These are phyloP conservation scores for Phytophthora pseudosyringae DNA, from an alignment of 352 stramenopile genomes.

Conservation along the genomic window DNA sequence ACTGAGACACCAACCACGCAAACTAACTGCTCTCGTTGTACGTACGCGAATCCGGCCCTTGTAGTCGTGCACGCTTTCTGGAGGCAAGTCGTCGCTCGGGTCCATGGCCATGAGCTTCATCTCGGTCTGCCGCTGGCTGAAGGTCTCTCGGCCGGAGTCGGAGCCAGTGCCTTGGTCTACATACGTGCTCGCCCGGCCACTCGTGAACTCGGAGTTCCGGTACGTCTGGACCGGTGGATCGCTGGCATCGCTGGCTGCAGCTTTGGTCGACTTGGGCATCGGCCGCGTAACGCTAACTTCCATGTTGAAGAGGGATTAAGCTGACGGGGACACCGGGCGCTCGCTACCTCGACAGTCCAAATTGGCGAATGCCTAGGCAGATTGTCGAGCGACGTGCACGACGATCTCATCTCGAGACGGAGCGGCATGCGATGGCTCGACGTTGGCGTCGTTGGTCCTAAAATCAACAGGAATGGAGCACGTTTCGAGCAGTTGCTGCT, in stretches of 20 bases:
- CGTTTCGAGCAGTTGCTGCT: slow-evolving; percentile 1
- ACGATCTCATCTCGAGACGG: background rate
- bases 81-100: slow-evolving; percentile 25
- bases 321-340: slow-evolving; percentile 7
- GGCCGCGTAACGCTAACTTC: slow-evolving; percentile 33
- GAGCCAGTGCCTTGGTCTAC: slow-evolving; percentile 18
- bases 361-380: slow-evolving; percentile 27
- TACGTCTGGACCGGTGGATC: slow-evolving; percentile 16
- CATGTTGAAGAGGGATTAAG: slow-evolving; percentile 21
- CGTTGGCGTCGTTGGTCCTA: background rate
- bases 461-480: background rate
- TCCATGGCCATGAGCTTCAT: slow-evolving; percentile 71
- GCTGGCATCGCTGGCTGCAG: background rate
- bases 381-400: background rate
- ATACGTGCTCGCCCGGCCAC: slow-evolving; percentile 25
- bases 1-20: background rate
- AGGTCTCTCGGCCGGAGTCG: slow-evolving; percentile 25
- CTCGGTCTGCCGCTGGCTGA: slow-evolving; percentile 43
- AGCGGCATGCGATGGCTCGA: slow-evolving; percentile 3
- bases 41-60: slow-evolving; percentile 67
- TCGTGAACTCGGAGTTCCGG: slow-evolving; percentile 36
- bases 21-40: background rate
- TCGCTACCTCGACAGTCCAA: slow-evolving; percentile 17
- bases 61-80: slow-evolving; percentile 61
- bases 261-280: slow-evolving; percentile 21